Base-by-base conservation (phyloP, 176 grass and related monocot genomes). In the Avena insularis region DNA sequence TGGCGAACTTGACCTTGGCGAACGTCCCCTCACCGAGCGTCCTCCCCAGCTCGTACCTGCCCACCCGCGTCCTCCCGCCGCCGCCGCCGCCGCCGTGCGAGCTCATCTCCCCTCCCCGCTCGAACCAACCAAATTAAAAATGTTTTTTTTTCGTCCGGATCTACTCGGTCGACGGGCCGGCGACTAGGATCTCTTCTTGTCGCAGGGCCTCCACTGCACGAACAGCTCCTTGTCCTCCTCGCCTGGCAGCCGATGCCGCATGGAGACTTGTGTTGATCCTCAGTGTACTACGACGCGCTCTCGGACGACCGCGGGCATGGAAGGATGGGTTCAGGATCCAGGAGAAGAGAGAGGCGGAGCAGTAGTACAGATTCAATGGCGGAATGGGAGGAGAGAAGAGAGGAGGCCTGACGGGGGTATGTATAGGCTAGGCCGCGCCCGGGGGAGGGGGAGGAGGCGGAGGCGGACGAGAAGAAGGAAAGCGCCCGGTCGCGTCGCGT, bases 1-100 rank as follows among this genome's bases (percentile, higher is more conserved):
- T 80, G 16, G 97, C 97, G 91, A 99, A 99, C 90, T 99, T 99
- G 31, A 99, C 97, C 92, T 99, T 99, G 51, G 97, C 97, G 88
- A 99, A 99, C 77, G 92, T 94, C 8, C 97, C 97, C 58, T 91
- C 90, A 8, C 97, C 97, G 16, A 99, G 92, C 21, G 97, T 99
- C 64, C 94, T 88, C 29, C 97, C 97, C 1, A 99, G 94, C 80
- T 99, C 97, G 81, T 94, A 99, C 92, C 93, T 91, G 61, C 97
- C 97, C 80, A 99, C 91, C 65, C 97, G 86, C 51, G 92, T 96
- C 83, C 87, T 91, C 71, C 63, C 62, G 2, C 89, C 76, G 7
- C 78, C 86, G 36, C 21, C 78, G 29, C 21, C 78, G 29, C 87
- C 88, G 12, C 84, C 89, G 11, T 74, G 5, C 51, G 31, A 47